Percentiles rank a stretch among this genome's conserved stretches.
Evolutionary conservation across 148 eudicot species (phyloP).

Genomic region (Amaranthus cruentus): DNA sequence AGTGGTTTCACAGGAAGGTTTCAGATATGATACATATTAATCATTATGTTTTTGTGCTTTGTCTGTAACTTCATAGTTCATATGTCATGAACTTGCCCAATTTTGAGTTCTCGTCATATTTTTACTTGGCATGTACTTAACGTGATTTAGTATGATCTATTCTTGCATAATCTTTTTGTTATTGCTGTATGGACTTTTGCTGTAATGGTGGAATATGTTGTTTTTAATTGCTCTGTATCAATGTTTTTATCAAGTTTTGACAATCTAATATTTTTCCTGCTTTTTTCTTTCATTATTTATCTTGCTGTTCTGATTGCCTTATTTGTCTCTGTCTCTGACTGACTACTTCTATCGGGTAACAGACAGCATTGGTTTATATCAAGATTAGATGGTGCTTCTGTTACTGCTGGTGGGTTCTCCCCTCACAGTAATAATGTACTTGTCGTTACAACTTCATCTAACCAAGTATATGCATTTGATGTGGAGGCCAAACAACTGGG

Average conservation of each 20-base stretch:
- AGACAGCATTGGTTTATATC: constrained; percentile 98
- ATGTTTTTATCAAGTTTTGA: too few relatives aligned
- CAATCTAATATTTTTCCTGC: background rate
- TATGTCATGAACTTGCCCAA: too few relatives aligned
- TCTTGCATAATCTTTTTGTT: background rate
- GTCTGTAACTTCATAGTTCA: too few relatives aligned
- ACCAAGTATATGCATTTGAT: constrained; percentile 85
- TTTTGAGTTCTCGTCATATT: background rate
- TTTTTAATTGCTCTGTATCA: too few relatives aligned
- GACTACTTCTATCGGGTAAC: constrained; percentile 11
- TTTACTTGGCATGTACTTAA: background rate
- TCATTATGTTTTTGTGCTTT: too few relatives aligned
- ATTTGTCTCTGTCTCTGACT: background rate
- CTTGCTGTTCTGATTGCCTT: constrained; percentile 5
- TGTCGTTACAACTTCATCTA: constrained; percentile 77
- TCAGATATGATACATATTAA: too few relatives aligned
- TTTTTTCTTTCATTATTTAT: background rate
- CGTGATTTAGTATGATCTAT: background rate
- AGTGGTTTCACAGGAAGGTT: too few relatives aligned
- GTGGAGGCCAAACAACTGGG: constrained; percentile 89
- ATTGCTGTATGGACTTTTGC: background rate
- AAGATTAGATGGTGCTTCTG: constrained; percentile 84
- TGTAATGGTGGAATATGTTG: background rate
- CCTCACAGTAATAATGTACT: constrained; percentile 74
- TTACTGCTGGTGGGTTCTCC: constrained; percentile 84